Evolutionary conservation across 2,329 filamentous ascomycete species (phyloP).

Genomic region (Fusarium mexicanum): DNA sequence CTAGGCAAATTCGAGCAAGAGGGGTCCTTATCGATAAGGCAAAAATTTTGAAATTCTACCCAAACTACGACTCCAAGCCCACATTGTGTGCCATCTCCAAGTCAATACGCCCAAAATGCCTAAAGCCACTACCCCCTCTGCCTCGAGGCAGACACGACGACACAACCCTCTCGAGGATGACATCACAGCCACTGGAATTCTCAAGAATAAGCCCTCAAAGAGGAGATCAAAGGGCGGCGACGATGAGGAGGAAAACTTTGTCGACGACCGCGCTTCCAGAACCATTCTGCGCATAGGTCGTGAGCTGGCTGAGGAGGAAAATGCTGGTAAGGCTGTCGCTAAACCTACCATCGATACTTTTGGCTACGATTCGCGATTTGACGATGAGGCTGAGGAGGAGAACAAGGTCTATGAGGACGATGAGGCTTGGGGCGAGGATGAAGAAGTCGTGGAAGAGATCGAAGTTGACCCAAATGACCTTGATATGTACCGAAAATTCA

Average conservation of each 20-base stretch:
- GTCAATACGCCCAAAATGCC: conserved; percentile 69
- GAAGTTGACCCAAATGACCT: conserved; percentile 91
- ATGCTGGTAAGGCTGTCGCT: conserved; percentile 51
- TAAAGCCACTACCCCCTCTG: conserved; percentile 73
- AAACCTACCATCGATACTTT: conserved; percentile 67
- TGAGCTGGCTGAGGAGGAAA: conserved; percentile 85
- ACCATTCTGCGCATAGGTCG: conserved; percentile 91
- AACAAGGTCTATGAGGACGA: conserved; percentile 60
- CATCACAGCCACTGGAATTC: conserved; percentile 73
- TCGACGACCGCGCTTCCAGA: conserved; percentile 87
- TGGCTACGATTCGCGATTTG: conserved; percentile 80
- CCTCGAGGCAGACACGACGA: conserved; percentile 69
- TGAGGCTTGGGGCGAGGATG: conserved; percentile 81
- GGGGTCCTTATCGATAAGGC: conserved; percentile 55
- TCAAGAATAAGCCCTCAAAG: conserved; percentile 80
- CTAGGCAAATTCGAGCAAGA: conserved; percentile 47
- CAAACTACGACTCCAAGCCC: conserved; percentile 38
- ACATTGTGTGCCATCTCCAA: conserved; percentile 38
- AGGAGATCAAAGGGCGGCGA: conserved; percentile 70
- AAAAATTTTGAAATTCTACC: conserved; percentile 49
- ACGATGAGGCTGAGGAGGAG: conserved; percentile 61
- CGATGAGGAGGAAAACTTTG: conserved; percentile 73
- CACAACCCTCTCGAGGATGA: conserved; percentile 95
- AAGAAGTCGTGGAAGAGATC: conserved; percentile 74
- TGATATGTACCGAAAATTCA: conserved; percentile 90